Evolutionary conservation across 495 filamentous ascomycete genomes (phyloP).

Genomic region (Podospora bellae-mahoneyi): DNA sequence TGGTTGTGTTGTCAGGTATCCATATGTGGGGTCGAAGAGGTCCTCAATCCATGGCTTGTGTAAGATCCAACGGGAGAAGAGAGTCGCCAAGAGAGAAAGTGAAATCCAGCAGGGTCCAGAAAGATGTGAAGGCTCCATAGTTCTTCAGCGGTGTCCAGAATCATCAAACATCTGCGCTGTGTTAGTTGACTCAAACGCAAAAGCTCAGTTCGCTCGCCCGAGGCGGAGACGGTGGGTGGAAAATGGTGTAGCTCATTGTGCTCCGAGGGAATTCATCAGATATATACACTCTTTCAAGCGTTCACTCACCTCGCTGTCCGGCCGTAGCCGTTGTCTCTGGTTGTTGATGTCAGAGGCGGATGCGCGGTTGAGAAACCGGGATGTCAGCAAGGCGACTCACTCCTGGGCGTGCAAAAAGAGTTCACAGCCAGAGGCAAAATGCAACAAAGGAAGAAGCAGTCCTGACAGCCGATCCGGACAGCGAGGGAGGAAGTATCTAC

Average conservation of each 20-base stretch:
- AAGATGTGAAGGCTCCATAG: neutral
- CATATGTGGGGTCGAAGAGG: constrained; percentile 2
- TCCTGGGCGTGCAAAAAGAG: constrained; percentile 8
- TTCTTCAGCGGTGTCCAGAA: neutral
- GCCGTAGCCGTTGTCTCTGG: constrained; percentile 35
- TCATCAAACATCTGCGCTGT: constrained; percentile 18
- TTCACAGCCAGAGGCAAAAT: constrained; percentile 11
- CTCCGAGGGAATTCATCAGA: constrained; percentile 36
- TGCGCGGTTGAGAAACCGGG: constrained; percentile 13
- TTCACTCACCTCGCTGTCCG: constrained; percentile 51
- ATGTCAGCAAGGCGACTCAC: constrained; percentile 17
- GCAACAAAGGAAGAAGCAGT: constrained; percentile 13
- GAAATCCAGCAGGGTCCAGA: constrained; percentile 2
- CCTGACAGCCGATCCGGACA: constrained; percentile 31
- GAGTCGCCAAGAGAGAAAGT: neutral
- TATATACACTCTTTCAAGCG: constrained; percentile 43
- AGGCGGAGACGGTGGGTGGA: constrained; percentile 10
- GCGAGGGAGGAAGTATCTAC: constrained; percentile 27
- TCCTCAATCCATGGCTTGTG: neutral
- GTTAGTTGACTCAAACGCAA: constrained; percentile 25
- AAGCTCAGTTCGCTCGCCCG: constrained; percentile 13
- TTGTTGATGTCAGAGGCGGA: constrained; percentile 27
- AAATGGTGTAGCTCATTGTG: constrained; percentile 31
- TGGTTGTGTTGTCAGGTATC: neutral
- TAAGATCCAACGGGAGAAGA: neutral